Evolutionary conservation across 495 filamentous ascomycete genomes (phyloP).

Genomic region (Staphylotrichum tortipilum): DNA sequence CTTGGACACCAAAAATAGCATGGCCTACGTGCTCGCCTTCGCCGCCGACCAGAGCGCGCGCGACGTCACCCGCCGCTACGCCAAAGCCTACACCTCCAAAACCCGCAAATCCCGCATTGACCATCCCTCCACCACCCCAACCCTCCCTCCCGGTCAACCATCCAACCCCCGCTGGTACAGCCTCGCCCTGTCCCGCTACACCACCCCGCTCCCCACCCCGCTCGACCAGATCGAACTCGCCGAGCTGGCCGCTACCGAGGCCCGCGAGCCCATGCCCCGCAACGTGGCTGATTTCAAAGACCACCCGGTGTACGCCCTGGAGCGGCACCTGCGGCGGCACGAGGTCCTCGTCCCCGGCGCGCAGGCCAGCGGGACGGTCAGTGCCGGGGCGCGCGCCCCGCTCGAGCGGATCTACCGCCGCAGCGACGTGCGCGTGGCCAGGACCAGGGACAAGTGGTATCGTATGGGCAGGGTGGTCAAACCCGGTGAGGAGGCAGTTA

Average conservation of each 20-base stretch:
- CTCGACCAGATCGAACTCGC: conserved; percentile 74
- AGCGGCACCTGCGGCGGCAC: conserved; percentile 75
- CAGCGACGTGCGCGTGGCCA: conserved; percentile 64
- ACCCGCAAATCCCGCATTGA: conserved; percentile 72
- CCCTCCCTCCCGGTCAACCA: not conserved
- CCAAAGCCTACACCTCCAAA: conserved; percentile 79
- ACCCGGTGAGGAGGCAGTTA: conserved; percentile 65
- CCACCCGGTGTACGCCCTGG: conserved; percentile 82
- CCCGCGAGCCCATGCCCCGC: conserved; percentile 76
- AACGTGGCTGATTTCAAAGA: conserved; percentile 89
- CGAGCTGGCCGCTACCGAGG: conserved; percentile 61
- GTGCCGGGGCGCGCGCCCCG: conserved; percentile 46
- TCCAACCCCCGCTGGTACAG: conserved; percentile 66
- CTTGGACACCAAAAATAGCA: conserved; percentile 58
- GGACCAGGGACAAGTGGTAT: conserved; percentile 80
- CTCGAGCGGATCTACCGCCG: conserved; percentile 66
- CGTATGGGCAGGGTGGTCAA: conserved; percentile 71
- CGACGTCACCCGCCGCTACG: conserved; percentile 77
- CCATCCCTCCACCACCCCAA: conserved; percentile 11
- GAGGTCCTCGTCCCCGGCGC: conserved; percentile 68
- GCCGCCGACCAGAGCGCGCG: conserved; percentile 60
- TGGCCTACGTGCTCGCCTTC: conserved; percentile 82
- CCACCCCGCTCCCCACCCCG: conserved; percentile 46
- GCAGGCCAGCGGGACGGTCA: conserved; percentile 65
- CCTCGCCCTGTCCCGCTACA: conserved; percentile 51